Evolutionary conservation across 306 rosid genomes (phyloP).

Genomic region (Vicia sativa): DNA sequence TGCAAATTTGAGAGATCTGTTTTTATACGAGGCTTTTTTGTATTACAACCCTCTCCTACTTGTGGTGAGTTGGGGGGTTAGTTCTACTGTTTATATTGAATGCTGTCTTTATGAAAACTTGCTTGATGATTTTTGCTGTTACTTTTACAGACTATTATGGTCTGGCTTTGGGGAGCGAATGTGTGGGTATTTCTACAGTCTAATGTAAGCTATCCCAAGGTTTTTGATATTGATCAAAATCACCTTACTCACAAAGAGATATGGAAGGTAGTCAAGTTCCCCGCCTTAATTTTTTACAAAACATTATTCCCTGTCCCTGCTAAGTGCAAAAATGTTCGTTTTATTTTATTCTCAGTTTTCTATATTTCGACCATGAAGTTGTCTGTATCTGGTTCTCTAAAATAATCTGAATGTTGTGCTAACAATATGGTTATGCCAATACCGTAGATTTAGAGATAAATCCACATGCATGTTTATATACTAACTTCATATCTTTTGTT

Average conservation of each 20-base stretch:
- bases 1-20: constrained; percentile 75
- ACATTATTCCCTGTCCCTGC: constrained; percentile 29
- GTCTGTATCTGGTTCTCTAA: neutral
- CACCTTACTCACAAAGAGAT: constrained; percentile 88
- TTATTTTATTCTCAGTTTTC: constrained; percentile 25
- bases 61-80: constrained; percentile 59
- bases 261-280: constrained; percentile 80
- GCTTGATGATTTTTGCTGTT: constrained; percentile 38
- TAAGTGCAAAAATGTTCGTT: constrained; percentile 22
- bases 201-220: constrained; percentile 68
- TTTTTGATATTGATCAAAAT: constrained; percentile 88
- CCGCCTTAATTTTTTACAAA: constrained; percentile 28
- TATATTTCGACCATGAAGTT: constrained; percentile 15
- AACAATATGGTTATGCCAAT: constrained; percentile 22
- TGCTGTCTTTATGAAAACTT: constrained; percentile 10
- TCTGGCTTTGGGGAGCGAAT: constrained; percentile 98
- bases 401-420: constrained; percentile 7
- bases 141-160: constrained; percentile 80
- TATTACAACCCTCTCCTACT: constrained; percentile 96
- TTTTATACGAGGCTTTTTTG: constrained; percentile 91
- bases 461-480: constrained; percentile 7
- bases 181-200: constrained; percentile 86
- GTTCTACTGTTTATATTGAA: constrained; percentile 22
- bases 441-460: constrained; percentile 8
- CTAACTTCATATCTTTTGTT: constrained; percentile 35